Base-by-base conservation (phyloP, 1,284 basidiomycete genomes). In the Vanrija humicola region DNA sequence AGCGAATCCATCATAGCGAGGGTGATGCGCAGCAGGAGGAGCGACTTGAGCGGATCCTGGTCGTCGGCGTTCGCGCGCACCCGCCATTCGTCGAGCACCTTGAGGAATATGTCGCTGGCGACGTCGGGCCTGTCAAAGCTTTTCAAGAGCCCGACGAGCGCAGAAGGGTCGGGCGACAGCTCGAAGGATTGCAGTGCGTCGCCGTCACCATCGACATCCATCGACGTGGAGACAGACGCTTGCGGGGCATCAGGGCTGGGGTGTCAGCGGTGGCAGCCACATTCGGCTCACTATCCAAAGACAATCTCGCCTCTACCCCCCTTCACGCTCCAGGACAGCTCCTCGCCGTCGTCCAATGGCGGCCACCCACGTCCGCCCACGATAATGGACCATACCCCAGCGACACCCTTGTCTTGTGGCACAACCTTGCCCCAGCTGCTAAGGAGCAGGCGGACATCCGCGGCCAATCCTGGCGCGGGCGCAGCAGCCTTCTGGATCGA, bases 21-120 rank as follows among this genome's bases (percentile, higher is more conserved):
- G 23, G 89, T 83, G 34, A 93, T 77, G 66, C 90, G 88, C 19
- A 93, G 79, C 63, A 85, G 84, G 3, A 88, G 78, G 25, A 94
- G 68, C 1, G 79, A 77, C 53, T 82, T 69, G 38, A 70, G 26
- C 34, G 66, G 18, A 76, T 74, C 21, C 68, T 64, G 61, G 80
- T 82, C 46, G 75, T 73, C 38, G 78, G 59, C 45, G 14, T 52
- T 38, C 10, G 64, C 50, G 7, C 72, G 64, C 10, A 71, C 79
- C 23, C 83, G 82, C 70, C 92, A 90, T 6, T 78, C 79, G 67
- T 89, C 86, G 7, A 95, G 78, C 21, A 89, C 77, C 53, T 79
- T 79, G 12, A 92, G 81, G 64, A 94, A 90, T 5, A 93, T 60
- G 38, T 83, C 82, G 6, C 86, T 86, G 0, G 84, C 78, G 6